Evolutionary conservation across 192 early-diverging fungal species (phyloP), one percentile per base, ranked within the genome.

Genomic region (Gryganskiella cystojenkinii): DNA sequence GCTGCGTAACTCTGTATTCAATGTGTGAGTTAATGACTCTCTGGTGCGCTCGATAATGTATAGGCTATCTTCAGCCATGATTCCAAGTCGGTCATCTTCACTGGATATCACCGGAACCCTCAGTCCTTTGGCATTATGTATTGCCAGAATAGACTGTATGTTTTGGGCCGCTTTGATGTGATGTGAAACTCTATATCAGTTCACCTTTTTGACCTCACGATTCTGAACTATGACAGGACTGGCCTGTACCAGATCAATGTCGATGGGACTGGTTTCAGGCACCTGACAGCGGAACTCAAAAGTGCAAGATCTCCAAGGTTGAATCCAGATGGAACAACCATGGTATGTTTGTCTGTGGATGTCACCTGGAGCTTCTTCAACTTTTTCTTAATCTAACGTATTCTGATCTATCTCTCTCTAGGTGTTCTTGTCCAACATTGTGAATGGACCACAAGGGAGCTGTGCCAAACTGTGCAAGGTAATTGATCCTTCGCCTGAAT

Each of bases 361-460:
- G n/a, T n/a, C n/a, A n/a, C n/a, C n/a, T n/a, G n/a, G n/a, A n/a
- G 64, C 33, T 15, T 69, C 34, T 25, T 42, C 22, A 33, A 17
- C 3, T 24, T 24, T 5, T 57, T 11, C n/a, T 28, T 19, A 6
- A 34, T 17, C 9, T 33, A 45, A 42, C 20, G 55, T 4, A 7
- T 49, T 13, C 9, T 0, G 4, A 35, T 27, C 30, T n/a, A n/a
- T n/a, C n/a, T n/a, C n/a, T n/a, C n/a, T n/a, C n/a, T 69, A 82
- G 80, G 83, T 90, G 20, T 94, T 87, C 63, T 55, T 93, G 33
- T 85, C 86, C 7, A 91, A 88, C 42, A 40, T 61, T 4, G 58
- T 80, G 22, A 90, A 91, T 14, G 92, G 91, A 19, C 88, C 93
- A 19, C 93, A 95, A 51, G 84, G 80, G 22, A 71, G 86, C 22